Percentiles rank a stretch among this genome's conserved stretches.
Evolutionary conservation across 2,329 filamentous ascomycete species (phyloP).

Genomic region (Pseudogymnoascus sp.): DNA sequence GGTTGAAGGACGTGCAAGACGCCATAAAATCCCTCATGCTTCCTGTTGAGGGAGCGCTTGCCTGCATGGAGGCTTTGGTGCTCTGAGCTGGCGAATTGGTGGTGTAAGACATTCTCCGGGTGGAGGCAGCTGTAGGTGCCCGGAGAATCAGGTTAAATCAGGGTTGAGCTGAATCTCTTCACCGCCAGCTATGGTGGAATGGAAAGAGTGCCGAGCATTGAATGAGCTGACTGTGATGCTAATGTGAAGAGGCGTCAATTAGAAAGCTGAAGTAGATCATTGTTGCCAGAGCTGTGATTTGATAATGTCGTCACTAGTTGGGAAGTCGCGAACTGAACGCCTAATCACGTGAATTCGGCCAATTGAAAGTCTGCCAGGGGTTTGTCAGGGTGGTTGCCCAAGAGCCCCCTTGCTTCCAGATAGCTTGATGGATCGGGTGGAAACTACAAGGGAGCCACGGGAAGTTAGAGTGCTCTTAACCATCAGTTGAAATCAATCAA

Average conservation of each 20-base stretch:
- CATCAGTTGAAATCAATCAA: neutral
- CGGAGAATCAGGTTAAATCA: neutral
- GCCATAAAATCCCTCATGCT: conserved; percentile 9
- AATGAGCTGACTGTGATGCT: neutral
- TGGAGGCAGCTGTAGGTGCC: conserved; percentile 4
- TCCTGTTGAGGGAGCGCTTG: conserved; percentile 14
- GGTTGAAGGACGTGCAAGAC: neutral
- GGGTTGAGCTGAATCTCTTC: neutral
- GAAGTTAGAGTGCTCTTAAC: neutral
- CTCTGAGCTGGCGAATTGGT: neutral
- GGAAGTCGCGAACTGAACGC: neutral
- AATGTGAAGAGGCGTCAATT: neutral
- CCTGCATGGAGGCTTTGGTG: neutral
- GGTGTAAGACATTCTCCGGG: conserved; percentile 4
- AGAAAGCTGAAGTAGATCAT: neutral
- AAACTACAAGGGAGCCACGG: neutral
- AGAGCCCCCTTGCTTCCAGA: neutral
- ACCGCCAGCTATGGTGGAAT: neutral
- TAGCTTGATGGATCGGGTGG: neutral
- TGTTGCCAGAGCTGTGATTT: neutral
- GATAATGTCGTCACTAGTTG: conserved; percentile 2
- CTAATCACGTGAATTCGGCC: neutral
- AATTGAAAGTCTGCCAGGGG: neutral
- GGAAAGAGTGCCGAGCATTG: neutral
- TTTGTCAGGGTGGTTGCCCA: neutral